phyloP scores from a whole-genome alignment of 768 basidiomycete species.

The Tubosaeta sp. region DNA sequence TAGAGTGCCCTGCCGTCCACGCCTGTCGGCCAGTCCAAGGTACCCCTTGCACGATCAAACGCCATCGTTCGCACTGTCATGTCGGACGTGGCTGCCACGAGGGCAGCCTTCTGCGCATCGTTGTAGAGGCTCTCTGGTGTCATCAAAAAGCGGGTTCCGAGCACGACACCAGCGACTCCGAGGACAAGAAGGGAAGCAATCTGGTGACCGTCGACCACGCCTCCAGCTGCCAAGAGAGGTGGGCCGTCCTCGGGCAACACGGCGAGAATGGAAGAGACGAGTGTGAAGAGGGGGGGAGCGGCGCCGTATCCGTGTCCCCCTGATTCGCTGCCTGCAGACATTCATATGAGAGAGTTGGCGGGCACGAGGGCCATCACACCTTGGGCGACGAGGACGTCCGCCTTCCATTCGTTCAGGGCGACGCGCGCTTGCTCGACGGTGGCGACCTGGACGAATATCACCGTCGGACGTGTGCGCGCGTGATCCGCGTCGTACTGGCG shows the following conservation, averaged over 20 bases:
- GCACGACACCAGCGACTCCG: constrained; percentile 63
- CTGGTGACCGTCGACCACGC: constrained; percentile 60
- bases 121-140: constrained; percentile 61
- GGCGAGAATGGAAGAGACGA: constrained; percentile 53
- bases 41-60: constrained; percentile 56
- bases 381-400: constrained; percentile 75
- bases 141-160: constrained; percentile 74
- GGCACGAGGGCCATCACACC: constrained; percentile 37
- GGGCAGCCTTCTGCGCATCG: constrained; percentile 47
- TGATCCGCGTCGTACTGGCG: constrained; percentile 48
- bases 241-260: constrained; percentile 40
- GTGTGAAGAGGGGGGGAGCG: constrained; percentile 56
- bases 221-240: constrained; percentile 71
- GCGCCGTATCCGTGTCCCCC: constrained; percentile 68
- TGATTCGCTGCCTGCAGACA: constrained; percentile 60
- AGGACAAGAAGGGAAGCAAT: constrained; percentile 60
- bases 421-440: constrained; percentile 54
- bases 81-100: constrained; percentile 43
- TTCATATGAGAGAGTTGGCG: constrained; percentile 1
- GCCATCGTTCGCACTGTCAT: constrained; percentile 56
- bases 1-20: constrained; percentile 51
- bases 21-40: constrained; percentile 55
- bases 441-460: constrained; percentile 63
- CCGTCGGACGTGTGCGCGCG: constrained; percentile 39
- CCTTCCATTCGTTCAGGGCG: constrained; percentile 64